Conservation (phyloP, 176 grass and related monocot genomes). For the Paspalum notatum region DNA sequence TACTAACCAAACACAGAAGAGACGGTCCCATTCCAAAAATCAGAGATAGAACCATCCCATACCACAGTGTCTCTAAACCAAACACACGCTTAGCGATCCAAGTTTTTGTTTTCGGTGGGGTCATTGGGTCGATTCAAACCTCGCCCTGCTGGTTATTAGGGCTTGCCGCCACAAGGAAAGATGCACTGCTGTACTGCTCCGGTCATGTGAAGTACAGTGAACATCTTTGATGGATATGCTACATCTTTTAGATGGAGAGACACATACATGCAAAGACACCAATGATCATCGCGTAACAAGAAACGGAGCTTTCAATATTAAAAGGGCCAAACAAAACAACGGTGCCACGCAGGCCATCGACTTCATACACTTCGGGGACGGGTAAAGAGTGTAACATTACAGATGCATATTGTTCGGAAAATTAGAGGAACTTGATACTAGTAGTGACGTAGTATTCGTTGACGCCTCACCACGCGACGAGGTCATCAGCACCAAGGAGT, state of each 20-base stretch:
- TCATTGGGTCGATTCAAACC: neutral
- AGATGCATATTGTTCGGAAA: slow-evolving; percentile 24
- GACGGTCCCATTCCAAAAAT: no score
- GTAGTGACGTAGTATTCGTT: neutral
- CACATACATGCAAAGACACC: neutral
- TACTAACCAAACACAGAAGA: no score
- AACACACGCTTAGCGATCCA: no score
- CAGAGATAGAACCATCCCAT: no score
- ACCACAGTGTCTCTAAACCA: no score
- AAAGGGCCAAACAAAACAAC: slow-evolving; percentile 20
- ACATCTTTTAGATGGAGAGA: no score
- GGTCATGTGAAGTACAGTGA: slow-evolving; percentile 19
- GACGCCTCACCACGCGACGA: neutral
- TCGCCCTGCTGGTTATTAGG: neutral
- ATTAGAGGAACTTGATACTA: slow-evolving; percentile 19
- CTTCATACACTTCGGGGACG: slow-evolving; percentile 14
- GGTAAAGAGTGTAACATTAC: neutral
- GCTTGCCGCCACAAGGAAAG: slow-evolving; percentile 41
- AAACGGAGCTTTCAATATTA: slow-evolving; percentile 25
- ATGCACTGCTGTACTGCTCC: slow-evolving; percentile 26
- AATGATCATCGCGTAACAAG: neutral
- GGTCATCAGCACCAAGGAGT: slow-evolving; percentile 16
- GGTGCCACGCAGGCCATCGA: neutral
- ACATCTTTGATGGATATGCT: neutral
- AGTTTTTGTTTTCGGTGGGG: neutral